Evolutionary conservation across 306 rosid genomes (phyloP), one percentile per base, ranked within the genome.

Genomic region (Trifolium subterraneum): DNA sequence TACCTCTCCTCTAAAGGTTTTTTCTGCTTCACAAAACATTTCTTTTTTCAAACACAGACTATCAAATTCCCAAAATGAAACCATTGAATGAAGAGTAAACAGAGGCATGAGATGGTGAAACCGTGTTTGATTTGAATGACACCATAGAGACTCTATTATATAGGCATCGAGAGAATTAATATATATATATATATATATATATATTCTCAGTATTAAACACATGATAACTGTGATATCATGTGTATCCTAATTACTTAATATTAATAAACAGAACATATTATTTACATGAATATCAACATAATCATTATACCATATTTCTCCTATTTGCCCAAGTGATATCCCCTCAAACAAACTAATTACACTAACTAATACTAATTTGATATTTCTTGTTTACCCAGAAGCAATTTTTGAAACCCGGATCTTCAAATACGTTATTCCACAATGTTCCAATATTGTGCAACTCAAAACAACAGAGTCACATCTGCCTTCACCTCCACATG

Each of bases 91-190:
- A 23, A 16, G 4, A 48, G 55, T 2, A 48, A 48, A n/a, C 4
- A 13, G 55, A 48, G 55, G 55, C 22, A 48, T 48, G 55, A n/a
- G 55, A 48, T 7, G 55, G 55, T 48, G 55, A 48, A 48, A n/a
- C 22, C 19, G 3, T 48, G 55, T 48, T 47, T 48, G 9, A 48
- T 1, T 23, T n/a, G n/a, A 2, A 48, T 4, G 3, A 48, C 55
- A n/a, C 55, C 55, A n/a, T 6, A 48, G 9, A 48, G 55, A 48
- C 55, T 42, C 15, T 48, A n/a, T 16, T 48, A 48, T 48, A 48
- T 48, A 48, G 22, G 55, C 55, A 48, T 48, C 4, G 22, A 48
- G 52, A n/a, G n/a, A n/a, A n/a, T n/a, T n/a, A n/a, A n/a, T n/a
- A n/a, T n/a, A n/a, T n/a, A n/a, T n/a, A n/a, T n/a, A n/a, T n/a